These are phyloP conservation scores for Euphorbia corollata DNA, from an alignment of 441 rosid species.

Conservation along the genomic window DNA sequence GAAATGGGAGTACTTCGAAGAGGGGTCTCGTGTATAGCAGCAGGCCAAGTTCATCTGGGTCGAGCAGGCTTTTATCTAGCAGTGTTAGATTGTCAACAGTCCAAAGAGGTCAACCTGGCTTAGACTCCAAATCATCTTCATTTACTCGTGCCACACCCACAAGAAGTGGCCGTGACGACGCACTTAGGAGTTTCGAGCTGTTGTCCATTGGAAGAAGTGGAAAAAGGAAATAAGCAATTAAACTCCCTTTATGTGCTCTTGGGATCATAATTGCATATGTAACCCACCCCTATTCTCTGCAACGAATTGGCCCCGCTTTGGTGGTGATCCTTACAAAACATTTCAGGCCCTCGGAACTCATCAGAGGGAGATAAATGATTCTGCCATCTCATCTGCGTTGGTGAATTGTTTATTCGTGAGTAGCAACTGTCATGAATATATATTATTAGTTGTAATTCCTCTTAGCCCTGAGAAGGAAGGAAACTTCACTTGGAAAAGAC, in stretches of 20 bases:
- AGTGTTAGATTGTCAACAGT: slow-evolving; percentile 56
- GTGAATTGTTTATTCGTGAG: slow-evolving; percentile 13
- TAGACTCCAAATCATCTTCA: slow-evolving; percentile 46
- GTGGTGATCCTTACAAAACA: slow-evolving; percentile 20
- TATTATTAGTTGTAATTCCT: neutral
- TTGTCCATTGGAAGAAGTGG: slow-evolving; percentile 60
- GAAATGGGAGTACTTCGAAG: slow-evolving; percentile 61
- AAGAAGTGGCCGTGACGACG: slow-evolving; percentile 50
- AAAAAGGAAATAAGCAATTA: slow-evolving; percentile 46
- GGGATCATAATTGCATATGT: slow-evolving; percentile 21
- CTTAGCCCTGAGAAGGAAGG: neutral
- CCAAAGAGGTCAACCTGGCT: slow-evolving; percentile 50
- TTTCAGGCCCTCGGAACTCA: neutral
- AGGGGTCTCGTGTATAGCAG: slow-evolving; percentile 51
- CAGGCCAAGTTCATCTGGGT: slow-evolving; percentile 72
- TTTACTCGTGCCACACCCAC: slow-evolving; percentile 49
- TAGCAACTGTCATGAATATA: slow-evolving; percentile 15
- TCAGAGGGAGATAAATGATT: slow-evolving; percentile 1
- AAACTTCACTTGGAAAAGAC: neutral
- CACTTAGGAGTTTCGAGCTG: slow-evolving; percentile 66
- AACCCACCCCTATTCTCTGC: slow-evolving; percentile 14
- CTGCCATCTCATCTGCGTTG: no score
- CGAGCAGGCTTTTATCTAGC: slow-evolving; percentile 52
- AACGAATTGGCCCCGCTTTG: neutral
- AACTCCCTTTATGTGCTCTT: slow-evolving; percentile 13